Evolutionary conservation across 163 green algal genomes (phyloP).

Genomic region (Volvox carteri): DNA sequence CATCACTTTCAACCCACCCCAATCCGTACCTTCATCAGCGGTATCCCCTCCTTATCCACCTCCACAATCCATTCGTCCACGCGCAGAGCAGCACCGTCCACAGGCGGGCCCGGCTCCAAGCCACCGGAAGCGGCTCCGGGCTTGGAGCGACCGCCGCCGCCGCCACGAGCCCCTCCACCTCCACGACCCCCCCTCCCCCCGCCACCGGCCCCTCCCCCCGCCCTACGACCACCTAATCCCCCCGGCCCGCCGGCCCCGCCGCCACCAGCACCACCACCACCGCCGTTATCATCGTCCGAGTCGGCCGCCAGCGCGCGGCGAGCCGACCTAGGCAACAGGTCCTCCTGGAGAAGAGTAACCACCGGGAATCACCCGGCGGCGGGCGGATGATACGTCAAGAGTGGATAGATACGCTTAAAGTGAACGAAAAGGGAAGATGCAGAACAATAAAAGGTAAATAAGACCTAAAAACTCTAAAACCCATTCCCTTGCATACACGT

Average conservation of each 20-base stretch:
- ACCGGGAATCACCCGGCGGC: too few relatives aligned
- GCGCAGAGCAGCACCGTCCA: constrained; percentile 78
- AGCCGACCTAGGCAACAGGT: constrained; percentile 59
- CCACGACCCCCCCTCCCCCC: not conserved
- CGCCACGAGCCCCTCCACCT: constrained; percentile 10
- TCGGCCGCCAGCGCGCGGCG: constrained; percentile 40
- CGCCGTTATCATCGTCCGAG: constrained; percentile 38
- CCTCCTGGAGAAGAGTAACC: too few relatives aligned
- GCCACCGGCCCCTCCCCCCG: not conserved
- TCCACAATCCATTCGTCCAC: constrained; percentile 81
- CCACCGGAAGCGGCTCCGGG: not conserved
- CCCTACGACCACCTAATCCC: not conserved
- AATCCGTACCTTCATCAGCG: constrained; percentile 31
- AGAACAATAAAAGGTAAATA: too few relatives aligned
- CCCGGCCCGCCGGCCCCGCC: too few relatives aligned
- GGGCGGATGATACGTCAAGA: too few relatives aligned
- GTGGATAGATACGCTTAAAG: too few relatives aligned
- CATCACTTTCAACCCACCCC: too few relatives aligned
- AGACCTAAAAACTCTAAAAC: too few relatives aligned
- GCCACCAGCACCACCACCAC: too few relatives aligned
- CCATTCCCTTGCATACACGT: too few relatives aligned
- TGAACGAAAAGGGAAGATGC: too few relatives aligned
- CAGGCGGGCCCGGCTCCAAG: constrained; percentile 73
- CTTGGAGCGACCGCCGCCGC: not conserved
- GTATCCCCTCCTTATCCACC: constrained; percentile 65